Percentiles rank a stretch among this genome's conserved stretches.
phyloP scores from a whole-genome alignment of 331 rosid species.

The Erythrophleum ivorense region DNA sequence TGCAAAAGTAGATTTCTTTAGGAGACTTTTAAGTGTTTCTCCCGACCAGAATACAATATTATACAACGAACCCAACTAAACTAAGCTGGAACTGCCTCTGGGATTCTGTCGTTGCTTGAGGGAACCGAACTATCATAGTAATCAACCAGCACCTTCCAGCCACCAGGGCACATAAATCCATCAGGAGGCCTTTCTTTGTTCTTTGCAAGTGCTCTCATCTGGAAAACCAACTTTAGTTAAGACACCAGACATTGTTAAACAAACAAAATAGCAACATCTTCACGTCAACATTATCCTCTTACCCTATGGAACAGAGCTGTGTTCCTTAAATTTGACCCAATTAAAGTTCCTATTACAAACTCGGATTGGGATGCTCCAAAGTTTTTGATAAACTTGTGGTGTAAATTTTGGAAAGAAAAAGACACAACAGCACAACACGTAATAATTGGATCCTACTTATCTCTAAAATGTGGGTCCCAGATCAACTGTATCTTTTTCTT shows the following conservation, averaged over 20 bases:
- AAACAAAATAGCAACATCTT: not conserved
- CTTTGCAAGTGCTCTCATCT: conserved; percentile 93
- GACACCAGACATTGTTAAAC: not conserved
- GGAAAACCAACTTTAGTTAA: conserved; percentile 31
- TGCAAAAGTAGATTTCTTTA: not conserved
- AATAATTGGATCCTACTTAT: not conserved
- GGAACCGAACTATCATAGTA: conserved; percentile 82
- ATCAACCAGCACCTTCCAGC: conserved; percentile 91
- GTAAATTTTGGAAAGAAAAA: not conserved
- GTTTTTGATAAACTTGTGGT: not conserved
- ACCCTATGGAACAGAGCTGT: not conserved
- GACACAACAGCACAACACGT: not conserved
- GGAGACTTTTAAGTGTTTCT: conserved; percentile 35
- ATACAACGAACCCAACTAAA: not conserved
- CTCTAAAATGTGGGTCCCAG: not conserved
- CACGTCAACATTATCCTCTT: not conserved
- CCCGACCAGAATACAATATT: conserved; percentile 43
- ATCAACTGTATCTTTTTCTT: not conserved
- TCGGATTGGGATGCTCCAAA: no score
- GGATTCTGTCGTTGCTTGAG: conserved; percentile 60
- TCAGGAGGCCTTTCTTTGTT: conserved; percentile 94
- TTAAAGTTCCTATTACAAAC: no score
- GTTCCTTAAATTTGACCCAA: not conserved
- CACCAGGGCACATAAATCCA: conserved; percentile 98
- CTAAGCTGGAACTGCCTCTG: conserved; percentile 83